Percentiles rank a stretch among this genome's conserved stretches.
phyloP scores from a whole-genome alignment of 257 asterid species.

The Echites panduratus region DNA sequence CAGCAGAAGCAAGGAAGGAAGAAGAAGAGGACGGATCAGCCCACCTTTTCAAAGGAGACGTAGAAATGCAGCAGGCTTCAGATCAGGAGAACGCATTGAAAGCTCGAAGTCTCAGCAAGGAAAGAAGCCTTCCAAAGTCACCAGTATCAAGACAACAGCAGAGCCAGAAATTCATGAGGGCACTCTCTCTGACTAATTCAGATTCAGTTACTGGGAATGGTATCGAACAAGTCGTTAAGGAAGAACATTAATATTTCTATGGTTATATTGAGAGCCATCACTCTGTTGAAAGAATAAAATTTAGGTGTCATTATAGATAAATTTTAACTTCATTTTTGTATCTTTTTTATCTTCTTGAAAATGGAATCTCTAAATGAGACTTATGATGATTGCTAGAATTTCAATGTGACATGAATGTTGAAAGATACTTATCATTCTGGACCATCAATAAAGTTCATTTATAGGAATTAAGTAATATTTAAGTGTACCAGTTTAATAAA shows the following conservation, averaged over 20 bases:
- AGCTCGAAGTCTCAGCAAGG: conserved; percentile 25
- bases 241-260: not conserved
- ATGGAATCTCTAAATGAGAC: too few species aligned
- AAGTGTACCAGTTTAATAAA: too few species aligned
- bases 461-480: too few species aligned
- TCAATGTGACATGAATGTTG: too few species aligned
- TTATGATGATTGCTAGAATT: too few species aligned
- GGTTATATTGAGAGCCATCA: not conserved
- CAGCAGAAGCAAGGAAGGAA: conserved; percentile 5
- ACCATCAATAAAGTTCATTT: too few species aligned
- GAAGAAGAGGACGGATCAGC: conserved; percentile 34
- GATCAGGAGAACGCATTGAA: conserved; percentile 14
- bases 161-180: conserved; percentile 27
- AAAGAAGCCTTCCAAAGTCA: conserved; percentile 42
- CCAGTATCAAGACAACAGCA: conserved; percentile 28
- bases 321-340: too few species aligned
- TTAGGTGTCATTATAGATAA: too few species aligned
- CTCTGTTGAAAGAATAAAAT: not conserved
- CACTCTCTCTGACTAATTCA: conserved; percentile 31
- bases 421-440: too few species aligned
- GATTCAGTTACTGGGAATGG: conserved; percentile 21
- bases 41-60: conserved; percentile 18
- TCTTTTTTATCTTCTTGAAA: too few species aligned
- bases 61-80: conserved; percentile 32
- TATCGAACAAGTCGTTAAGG: conserved; percentile 11